Evolutionary conservation across 192 early-diverging fungal species (phyloP), one percentile per base, ranked within the genome.

Genomic region (Rhizophagus prolifer): DNA sequence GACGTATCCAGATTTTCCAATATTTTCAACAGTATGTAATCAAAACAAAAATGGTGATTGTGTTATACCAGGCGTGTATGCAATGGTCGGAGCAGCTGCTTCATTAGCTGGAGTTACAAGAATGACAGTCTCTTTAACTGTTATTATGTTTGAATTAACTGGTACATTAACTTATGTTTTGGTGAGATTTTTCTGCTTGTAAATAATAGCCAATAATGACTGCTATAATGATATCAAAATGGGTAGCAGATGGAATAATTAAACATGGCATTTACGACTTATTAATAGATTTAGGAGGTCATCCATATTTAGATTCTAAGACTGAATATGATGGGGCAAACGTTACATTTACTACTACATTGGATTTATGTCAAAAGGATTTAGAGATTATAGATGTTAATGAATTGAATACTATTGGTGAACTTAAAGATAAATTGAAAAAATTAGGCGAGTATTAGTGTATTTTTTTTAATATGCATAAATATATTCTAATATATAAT

Each of bases 91-190:
- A 25, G 95, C 97, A 0, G 96, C 95, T 0, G 95, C 95, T 2
- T 88, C 92, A 7, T 85, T 99, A 30, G 67, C 75, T 90, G 75
- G 75, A 50, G 34, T 60, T n/a, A 64, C 54, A 30, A 67, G 58
- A 54, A 64, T 47, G n/a, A 67, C 62, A 78, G 91, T 94, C 2
- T 92, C 91, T 26, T 84, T 96, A 14, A 94, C 95, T 0, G 97
- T 99, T 14, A 98, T 99, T 81, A 97, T 98, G 95, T 99, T 98
- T 84, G 98, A 99, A 81, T 83, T 99, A 72, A 99, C 98, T 0
- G 96, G 96, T 26, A 94, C 96, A 0, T 82, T 99, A 26, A 93
- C 93, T 14, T 99, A 97, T 80, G 87, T 92, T 63, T 83, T 97
- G 47, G 90, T 90, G 1, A 89, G 89, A n/a, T 13, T 44, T 19